Evolutionary conservation across 1,284 basidiomycete genomes (phyloP).

Genomic region (Anthracocystis panici-leucophaei): DNA sequence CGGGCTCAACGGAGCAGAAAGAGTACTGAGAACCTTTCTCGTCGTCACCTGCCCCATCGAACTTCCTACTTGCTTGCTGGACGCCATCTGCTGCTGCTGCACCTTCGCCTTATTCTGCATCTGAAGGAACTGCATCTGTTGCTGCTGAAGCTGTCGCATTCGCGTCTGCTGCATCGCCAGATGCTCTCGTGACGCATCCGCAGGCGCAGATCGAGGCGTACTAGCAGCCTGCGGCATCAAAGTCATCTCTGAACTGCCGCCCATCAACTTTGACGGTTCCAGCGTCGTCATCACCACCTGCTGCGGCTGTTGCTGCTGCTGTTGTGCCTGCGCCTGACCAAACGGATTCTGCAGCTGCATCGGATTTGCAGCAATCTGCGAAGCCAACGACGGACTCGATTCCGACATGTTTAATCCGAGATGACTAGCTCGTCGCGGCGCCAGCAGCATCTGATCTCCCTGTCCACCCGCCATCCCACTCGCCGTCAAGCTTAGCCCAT

Average conservation of each 20-base stretch:
- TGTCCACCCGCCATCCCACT: constrained; percentile 24
- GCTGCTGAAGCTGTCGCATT: constrained; percentile 44
- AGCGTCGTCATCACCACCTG: constrained; percentile 26
- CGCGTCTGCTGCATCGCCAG: constrained; percentile 31
- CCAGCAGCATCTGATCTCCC: constrained; percentile 30
- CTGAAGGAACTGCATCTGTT: constrained; percentile 35
- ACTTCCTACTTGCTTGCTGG: constrained; percentile 8
- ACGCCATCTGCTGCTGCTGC: neutral
- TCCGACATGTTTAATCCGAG: constrained; percentile 25
- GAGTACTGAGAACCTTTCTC: constrained; percentile 27
- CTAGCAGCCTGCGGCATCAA: constrained; percentile 28
- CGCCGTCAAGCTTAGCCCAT: constrained; percentile 16
- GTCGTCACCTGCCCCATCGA: constrained; percentile 17
- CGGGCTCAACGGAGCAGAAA: constrained; percentile 36
- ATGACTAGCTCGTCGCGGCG: constrained; percentile 20
- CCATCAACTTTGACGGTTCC: constrained; percentile 34
- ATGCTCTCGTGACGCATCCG: constrained; percentile 29
- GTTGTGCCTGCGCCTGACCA: constrained; percentile 12
- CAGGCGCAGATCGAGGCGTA: constrained; percentile 39
- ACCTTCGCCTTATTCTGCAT: constrained; percentile 20
- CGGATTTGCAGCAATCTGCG: constrained; percentile 48
- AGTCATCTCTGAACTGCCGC: constrained; percentile 3
- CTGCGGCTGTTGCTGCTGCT: constrained; percentile 21
- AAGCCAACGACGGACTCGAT: constrained; percentile 38
- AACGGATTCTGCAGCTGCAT: constrained; percentile 51